A percentile compares a stretch with the other conserved stretches of the same genome.
These are phyloP conservation scores for Saccharomycopsis selenospora DNA, from an alignment of 805 yeast genomes.

Conservation along the genomic window DNA sequence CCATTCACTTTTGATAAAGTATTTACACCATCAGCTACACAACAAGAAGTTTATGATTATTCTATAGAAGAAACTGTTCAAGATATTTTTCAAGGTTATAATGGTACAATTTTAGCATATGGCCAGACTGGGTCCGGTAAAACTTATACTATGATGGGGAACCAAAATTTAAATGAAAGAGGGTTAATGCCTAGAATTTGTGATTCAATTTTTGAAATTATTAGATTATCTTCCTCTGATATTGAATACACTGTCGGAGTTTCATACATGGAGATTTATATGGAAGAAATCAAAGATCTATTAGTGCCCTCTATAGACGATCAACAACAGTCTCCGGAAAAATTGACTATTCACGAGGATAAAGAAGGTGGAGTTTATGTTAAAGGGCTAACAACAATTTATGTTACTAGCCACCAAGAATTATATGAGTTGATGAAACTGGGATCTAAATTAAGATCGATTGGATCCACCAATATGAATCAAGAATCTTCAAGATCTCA, in stretches of 20 bases:
- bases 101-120: constrained; percentile 70
- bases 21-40: constrained; percentile 45
- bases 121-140: constrained; percentile 80
- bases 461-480: constrained; percentile 62
- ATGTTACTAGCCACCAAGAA: constrained; percentile 53
- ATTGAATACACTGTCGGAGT: constrained; percentile 62
- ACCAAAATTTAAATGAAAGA: constrained; percentile 27
- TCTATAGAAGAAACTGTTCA: constrained; percentile 57
- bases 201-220: constrained; percentile 53
- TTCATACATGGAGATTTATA: constrained; percentile 73
- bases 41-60: constrained; percentile 50
- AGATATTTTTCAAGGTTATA: constrained; percentile 67
- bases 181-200: constrained; percentile 74
- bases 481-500: constrained; percentile 72
- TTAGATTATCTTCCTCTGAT: constrained; percentile 39
- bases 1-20: constrained; percentile 59
- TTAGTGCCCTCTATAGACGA: constrained; percentile 39
- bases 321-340: constrained; percentile 25
- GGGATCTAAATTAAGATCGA: constrained; percentile 52
- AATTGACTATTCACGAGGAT: constrained; percentile 56
- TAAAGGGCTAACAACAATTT: constrained; percentile 56
- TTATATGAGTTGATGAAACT: constrained; percentile 48
- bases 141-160: constrained; percentile 70
- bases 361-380: constrained; percentile 60
- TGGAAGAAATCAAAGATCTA: constrained; percentile 70